Evolutionary conservation across 257 asterid genomes (phyloP).

Genomic region (Penstemon davidsonii): DNA sequence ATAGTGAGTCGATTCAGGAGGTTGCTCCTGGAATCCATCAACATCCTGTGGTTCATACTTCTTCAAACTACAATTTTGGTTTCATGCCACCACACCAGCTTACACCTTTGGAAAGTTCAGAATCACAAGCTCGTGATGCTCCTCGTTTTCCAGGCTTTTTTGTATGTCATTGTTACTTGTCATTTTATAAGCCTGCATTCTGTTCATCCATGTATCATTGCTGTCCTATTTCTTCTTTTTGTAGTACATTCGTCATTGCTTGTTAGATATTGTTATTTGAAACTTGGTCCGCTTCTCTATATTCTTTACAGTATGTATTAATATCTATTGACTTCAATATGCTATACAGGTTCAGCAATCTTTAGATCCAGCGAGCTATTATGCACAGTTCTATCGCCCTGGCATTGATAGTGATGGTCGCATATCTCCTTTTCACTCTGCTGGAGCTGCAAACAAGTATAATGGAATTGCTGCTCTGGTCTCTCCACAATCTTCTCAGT

Average conservation of each 20-base stretch:
- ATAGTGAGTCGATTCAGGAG: slow-evolving; percentile 56
- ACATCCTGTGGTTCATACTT: slow-evolving; percentile 49
- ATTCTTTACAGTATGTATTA: background rate
- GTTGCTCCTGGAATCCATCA: slow-evolving; percentile 56
- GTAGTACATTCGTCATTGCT: slow-evolving; percentile 5
- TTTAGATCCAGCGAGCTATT: slow-evolving; percentile 75
- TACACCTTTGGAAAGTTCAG: slow-evolving; percentile 65
- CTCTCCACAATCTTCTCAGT: slow-evolving; percentile 68
- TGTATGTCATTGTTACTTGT: slow-evolving; percentile 47
- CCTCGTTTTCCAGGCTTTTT: slow-evolving; percentile 66
- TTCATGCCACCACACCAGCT: slow-evolving; percentile 66
- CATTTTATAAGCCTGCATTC: background rate
- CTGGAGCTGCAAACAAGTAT: slow-evolving; percentile 64
- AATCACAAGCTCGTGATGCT: slow-evolving; percentile 68
- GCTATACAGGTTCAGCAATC: slow-evolving; percentile 67
- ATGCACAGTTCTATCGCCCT: slow-evolving; percentile 71
- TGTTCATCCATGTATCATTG: background rate
- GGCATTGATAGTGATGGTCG: slow-evolving; percentile 72
- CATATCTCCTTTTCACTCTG: slow-evolving; percentile 69
- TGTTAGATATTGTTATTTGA: background rate
- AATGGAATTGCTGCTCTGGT: slow-evolving; percentile 59
- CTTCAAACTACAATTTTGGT: slow-evolving; percentile 63
- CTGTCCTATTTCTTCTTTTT: slow-evolving; percentile 3
- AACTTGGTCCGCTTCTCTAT: slow-evolving; percentile 16
- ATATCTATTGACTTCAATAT: slow-evolving; percentile 12